Evolutionary conservation across 2,329 filamentous ascomycete species (phyloP), one percentile per base, ranked within the genome.

Genomic region (Fusarium longipes): DNA sequence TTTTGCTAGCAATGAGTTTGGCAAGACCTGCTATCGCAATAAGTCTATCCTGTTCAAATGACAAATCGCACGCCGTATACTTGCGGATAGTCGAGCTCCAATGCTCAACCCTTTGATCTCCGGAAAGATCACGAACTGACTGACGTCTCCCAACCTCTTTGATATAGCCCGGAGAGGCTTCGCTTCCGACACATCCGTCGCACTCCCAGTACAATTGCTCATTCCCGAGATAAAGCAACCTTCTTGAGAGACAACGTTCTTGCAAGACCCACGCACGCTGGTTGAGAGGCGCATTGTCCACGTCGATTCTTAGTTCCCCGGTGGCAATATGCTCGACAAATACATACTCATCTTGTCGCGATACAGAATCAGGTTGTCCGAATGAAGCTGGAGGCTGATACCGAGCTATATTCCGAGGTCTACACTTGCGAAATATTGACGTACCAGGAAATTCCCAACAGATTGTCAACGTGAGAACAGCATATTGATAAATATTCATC

Each of bases 261-360:
- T 57, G 39, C 1, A 57, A 0, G 2, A 45, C 38, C 50, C 55
- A 57, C 0, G 18, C 55, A 2, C 55, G 17, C 0, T 32, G 2
- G 8, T 56, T 57, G 0, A 57, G 36, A 1, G 39, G 20, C 6
- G 55, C 6, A 1, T 2, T 1, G 1, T 3, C 11, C 0, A 57
- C 38, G 22, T 32, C 3, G 1, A 15, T 1, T 3, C 0, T 0
- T 2, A 15, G 11, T 2, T 48, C 30, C 0, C 0, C 1, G 0
- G 1, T 6, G 8, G 27, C 27, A 9, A 27, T 9, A 2, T n/a
- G 8, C 3, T 9, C 2, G 0, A n/a, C 25, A 15, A 55, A 44
- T 3, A 27, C 8, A 1, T 8, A 35, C 1, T 9, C 36, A 15
- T 9, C 18, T 15, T 2, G 5, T 8, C 3, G 11, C 0, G 14